Conservation (phyloP, 2,329 filamentous ascomycete species). For the Cordyceps sp. region DNA sequence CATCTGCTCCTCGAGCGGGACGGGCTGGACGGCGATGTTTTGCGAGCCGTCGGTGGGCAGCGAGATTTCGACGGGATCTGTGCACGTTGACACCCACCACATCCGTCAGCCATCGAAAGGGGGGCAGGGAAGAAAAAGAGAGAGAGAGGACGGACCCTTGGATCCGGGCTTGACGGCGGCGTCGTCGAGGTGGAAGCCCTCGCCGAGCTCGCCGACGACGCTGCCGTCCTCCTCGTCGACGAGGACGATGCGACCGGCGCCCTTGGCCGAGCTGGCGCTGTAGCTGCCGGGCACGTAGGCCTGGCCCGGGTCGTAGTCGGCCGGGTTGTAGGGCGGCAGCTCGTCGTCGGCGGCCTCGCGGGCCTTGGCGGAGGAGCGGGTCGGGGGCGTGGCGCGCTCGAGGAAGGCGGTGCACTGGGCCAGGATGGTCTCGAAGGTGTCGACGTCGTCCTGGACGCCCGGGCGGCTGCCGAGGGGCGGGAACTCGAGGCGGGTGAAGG, state of each 20-base stretch:
- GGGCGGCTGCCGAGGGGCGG: slow-evolving; percentile 53
- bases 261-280: slow-evolving; percentile 28
- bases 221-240: slow-evolving; percentile 93
- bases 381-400: slow-evolving; percentile 58
- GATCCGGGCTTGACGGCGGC: slow-evolving; percentile 64
- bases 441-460: slow-evolving; percentile 76
- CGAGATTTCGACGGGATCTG: slow-evolving; percentile 63
- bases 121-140: not conserved
- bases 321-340: slow-evolving; percentile 60
- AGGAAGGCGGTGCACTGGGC: slow-evolving; percentile 96
- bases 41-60: slow-evolving; percentile 51
- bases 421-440: slow-evolving; percentile 93
- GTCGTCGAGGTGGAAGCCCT: slow-evolving; percentile 68
- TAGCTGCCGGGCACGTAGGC: slow-evolving; percentile 52
- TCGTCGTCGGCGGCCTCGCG: slow-evolving; percentile 24
- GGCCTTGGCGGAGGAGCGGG: slow-evolving; percentile 16
- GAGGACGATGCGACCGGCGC: slow-evolving; percentile 66
- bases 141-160: slow-evolving; percentile 45
- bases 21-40: slow-evolving; percentile 48
- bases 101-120: not conserved
- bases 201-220: slow-evolving; percentile 79
- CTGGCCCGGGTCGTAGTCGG: slow-evolving; percentile 63
- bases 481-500: slow-evolving; percentile 89
- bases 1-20: slow-evolving; percentile 50
- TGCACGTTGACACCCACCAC: too few species aligned